Evolutionary conservation across 768 basidiomycete genomes (phyloP), one percentile per base, ranked within the genome.

Genomic region (Flagelloscypha sp.): DNA sequence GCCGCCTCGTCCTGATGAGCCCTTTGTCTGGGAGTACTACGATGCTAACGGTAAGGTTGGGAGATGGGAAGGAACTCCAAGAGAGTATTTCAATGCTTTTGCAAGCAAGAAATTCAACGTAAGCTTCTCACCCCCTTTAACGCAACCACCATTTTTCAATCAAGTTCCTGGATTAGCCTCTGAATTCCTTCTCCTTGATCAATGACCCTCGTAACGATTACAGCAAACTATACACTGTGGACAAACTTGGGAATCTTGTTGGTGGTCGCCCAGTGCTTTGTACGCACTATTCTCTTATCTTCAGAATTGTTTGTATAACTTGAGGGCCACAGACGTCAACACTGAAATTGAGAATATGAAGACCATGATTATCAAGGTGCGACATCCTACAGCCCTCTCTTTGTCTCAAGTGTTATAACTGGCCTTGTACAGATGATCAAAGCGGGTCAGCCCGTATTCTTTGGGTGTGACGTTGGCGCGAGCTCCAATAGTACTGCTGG

Each of bases 401-500:
- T 24, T 15, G 16, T 11, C 19, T 22, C 17, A 9, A 28, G 8
- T 3, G 13, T 38, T 15, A 15, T 33, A 22, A 19, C 16, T n/a
- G n/a, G 19, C 13, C 23, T 20, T 21, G 16, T 8, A 28, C 40
- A 75, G 68, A 68, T 83, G 56, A 74, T 94, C 64, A 88, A 88
- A 58, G 83, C 84, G 17, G 84, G 87, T 25, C 77, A 80, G 24
- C 84, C 92, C 4, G 82, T 93, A 29, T 95, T 94, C 74, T 97
- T 97, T 52, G 94, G 92, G 1, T 95, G 93, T 54, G 94, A 98
- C 53, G 90, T 95, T 29, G 92, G 90, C 23, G 76, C 95, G 52
- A 86, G 76, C 53, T 84, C 81, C 4, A 79, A 86, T 45, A 63
- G 66, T 16, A 47, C 58, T 17, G 56, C 68, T 2, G 94, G 93